Percentiles rank a stretch among this genome's conserved stretches.
Evolutionary conservation across 2,329 filamentous ascomycete species (phyloP).

Genomic region (Claviceps monticola): DNA sequence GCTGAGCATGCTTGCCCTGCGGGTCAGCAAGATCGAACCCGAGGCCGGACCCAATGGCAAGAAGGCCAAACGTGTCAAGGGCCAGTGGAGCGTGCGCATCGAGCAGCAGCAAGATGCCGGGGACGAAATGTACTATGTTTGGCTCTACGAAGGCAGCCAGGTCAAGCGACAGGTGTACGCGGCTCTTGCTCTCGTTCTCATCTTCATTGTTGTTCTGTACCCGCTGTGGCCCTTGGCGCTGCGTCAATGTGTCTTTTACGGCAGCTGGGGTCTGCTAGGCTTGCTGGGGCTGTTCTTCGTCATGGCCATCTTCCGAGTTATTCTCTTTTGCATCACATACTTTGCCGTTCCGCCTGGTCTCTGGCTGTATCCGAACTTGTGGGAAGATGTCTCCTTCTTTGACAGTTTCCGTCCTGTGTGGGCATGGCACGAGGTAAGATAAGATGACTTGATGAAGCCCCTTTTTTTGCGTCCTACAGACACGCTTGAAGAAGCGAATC

Average conservation of each 20-base stretch:
- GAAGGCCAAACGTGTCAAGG: constrained; percentile 81
- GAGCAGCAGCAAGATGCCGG: constrained; percentile 86
- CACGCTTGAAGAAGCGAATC: too few relatives aligned
- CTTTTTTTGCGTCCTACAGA: too few relatives aligned
- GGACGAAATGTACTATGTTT: constrained; percentile 88
- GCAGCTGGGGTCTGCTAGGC: constrained; percentile 85
- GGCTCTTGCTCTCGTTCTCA: constrained; percentile 62
- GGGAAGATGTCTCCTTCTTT: constrained; percentile 97
- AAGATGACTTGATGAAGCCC: constrained; percentile 18
- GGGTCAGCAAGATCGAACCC: constrained; percentile 63
- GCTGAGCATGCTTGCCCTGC: constrained; percentile 82
- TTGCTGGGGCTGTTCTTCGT: constrained; percentile 87
- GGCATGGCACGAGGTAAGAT: constrained; percentile 94
- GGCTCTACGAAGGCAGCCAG: constrained; percentile 90
- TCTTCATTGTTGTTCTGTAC: constrained; percentile 87
- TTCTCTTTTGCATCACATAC: constrained; percentile 86
- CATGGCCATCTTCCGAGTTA: constrained; percentile 94
- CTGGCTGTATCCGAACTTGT: constrained; percentile 97
- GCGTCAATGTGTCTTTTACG: constrained; percentile 90
- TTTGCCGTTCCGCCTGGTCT: constrained; percentile 73
- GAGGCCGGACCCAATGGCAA: constrained; percentile 51
- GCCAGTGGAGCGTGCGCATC: constrained; percentile 88
- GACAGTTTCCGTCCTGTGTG: constrained; percentile 92
- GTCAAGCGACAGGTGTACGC: constrained; percentile 90
- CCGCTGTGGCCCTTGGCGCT: constrained; percentile 89